These are phyloP conservation scores for Cyberlindnera misumaiensis DNA, from an alignment of 805 yeast species.

Conservation along the genomic window DNA sequence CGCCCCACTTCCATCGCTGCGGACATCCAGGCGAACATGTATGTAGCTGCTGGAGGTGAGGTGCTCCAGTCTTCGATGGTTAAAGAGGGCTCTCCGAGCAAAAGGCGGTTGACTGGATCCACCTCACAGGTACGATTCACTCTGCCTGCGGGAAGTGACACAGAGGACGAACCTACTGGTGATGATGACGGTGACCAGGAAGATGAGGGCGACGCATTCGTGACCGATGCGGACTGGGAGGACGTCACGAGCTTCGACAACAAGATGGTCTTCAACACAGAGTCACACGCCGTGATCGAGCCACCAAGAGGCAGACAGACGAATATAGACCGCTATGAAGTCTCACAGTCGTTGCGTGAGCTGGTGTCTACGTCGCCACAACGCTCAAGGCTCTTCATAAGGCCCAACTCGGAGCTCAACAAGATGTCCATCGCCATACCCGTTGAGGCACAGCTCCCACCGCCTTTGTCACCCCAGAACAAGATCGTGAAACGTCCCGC, in stretches of 20 bases:
- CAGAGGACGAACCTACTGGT: conserved; percentile 2
- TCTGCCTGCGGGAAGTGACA: conserved; percentile 10
- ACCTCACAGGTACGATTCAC: conserved; percentile 24
- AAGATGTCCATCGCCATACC: conserved; percentile 30
- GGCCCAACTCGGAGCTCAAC: conserved; percentile 31
- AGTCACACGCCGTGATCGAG: conserved; percentile 3
- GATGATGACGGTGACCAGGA: conserved; percentile 13
- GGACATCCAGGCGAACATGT: conserved; percentile 16
- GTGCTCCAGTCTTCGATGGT: conserved; percentile 24
- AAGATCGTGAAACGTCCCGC: conserved; percentile 21
- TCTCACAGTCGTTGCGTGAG: conserved; percentile 18
- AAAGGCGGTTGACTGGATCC: conserved; percentile 21
- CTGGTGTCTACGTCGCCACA: conserved; percentile 14
- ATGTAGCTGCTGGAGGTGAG: conserved; percentile 21
- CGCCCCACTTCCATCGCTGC: conserved; percentile 24
- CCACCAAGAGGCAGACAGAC: conserved; percentile 3
- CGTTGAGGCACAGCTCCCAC: conserved; percentile 30
- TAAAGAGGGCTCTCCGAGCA: conserved; percentile 22
- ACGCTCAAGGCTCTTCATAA: conserved; percentile 24
- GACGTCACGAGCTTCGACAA: not conserved
- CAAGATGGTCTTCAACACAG: conserved; percentile 6
- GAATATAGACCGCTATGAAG: conserved; percentile 3
- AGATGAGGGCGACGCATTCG: conserved; percentile 5
- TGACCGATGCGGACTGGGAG: conserved; percentile 7
- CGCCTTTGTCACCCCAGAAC: conserved; percentile 29